Percentiles rank a stretch among this genome's conserved stretches.
Evolutionary conservation across 192 early-diverging fungal species (phyloP).

Genomic region (Umbelopsis isabellina): DNA sequence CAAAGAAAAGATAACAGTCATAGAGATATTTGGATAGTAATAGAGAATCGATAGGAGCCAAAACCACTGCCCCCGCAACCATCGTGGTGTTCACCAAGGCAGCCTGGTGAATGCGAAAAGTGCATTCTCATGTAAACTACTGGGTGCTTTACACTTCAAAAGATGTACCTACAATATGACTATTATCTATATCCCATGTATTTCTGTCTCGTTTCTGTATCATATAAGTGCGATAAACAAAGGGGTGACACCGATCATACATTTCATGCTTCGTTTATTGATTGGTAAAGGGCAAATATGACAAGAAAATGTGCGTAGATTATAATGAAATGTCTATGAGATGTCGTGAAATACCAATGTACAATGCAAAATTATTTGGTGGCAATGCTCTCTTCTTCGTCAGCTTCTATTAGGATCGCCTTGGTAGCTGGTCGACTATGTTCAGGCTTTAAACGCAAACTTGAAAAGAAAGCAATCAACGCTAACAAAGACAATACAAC

Average conservation of each 20-base stretch:
- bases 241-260: too few relatives aligned
- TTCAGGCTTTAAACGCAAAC: not conserved
- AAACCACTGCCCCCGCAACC: not conserved
- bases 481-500: not conserved
- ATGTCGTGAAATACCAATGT: conserved; percentile 1
- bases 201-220: too few relatives aligned
- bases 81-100: conserved; percentile 5
- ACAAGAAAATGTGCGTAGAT: not conserved
- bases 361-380: conserved; percentile 2
- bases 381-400: conserved; percentile 2
- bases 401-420: not conserved
- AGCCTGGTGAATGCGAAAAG: conserved; percentile 5
- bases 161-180: too few relatives aligned
- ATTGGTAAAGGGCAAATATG: not conserved
- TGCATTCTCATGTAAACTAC: not conserved
- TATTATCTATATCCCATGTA: too few relatives aligned
- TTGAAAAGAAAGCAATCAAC: not conserved
- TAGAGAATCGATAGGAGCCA: not conserved
- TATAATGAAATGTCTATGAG: conserved; percentile 16
- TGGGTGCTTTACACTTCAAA: too few relatives aligned
- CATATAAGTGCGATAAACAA: too few relatives aligned
- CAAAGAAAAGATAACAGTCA: not conserved
- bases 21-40: not conserved
- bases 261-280: too few relatives aligned
- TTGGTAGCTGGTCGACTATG: not conserved